A percentile compares a stretch with the other conserved stretches of the same genome.
Conservation (phyloP, 768 basidiomycete genomes). For the Mycena latifolia region DNA sequence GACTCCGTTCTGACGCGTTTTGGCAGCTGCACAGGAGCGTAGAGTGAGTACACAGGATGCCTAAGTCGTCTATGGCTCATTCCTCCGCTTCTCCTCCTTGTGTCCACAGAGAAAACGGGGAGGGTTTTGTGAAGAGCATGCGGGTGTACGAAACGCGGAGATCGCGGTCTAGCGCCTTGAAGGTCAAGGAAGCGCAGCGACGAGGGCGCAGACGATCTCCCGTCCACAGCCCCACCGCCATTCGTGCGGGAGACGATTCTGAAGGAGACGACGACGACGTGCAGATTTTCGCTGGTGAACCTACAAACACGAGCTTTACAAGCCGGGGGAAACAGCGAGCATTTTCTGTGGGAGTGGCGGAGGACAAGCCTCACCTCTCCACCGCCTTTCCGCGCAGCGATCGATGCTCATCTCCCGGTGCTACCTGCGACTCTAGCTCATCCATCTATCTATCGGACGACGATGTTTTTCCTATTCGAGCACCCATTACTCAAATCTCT, state of each 20-base stretch:
- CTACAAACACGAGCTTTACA: constrained; percentile 37
- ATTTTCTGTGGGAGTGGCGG: constrained; percentile 59
- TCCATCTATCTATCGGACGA: constrained; percentile 51
- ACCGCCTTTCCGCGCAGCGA: constrained; percentile 34
- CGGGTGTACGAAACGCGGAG: constrained; percentile 74
- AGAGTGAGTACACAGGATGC: no score
- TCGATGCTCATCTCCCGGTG: constrained; percentile 47
- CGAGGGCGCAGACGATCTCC: constrained; percentile 56
- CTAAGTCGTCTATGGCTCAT: no score
- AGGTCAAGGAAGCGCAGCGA: constrained; percentile 54
- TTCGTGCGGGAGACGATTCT: constrained; percentile 35
- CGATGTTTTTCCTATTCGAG: constrained; percentile 39
- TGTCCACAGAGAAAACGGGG: constrained; percentile 77
- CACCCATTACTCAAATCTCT: constrained; percentile 37
- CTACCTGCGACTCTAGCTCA: constrained; percentile 40
- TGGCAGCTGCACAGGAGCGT: constrained; percentile 74
- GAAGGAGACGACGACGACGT: constrained; percentile 67
- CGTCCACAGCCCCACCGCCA: constrained; percentile 37
- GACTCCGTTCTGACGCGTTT: constrained; percentile 73
- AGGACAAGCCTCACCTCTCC: constrained; percentile 47
- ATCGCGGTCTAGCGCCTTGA: constrained; percentile 50
- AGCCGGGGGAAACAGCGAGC: constrained; percentile 53
- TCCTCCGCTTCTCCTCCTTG: no score
- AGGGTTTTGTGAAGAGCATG: constrained; percentile 79
- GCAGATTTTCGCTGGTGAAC: constrained; percentile 64